Evolutionary conservation across 2,329 filamentous ascomycete species (phyloP).

Genomic region (Ascocoryne sarcoides): DNA sequence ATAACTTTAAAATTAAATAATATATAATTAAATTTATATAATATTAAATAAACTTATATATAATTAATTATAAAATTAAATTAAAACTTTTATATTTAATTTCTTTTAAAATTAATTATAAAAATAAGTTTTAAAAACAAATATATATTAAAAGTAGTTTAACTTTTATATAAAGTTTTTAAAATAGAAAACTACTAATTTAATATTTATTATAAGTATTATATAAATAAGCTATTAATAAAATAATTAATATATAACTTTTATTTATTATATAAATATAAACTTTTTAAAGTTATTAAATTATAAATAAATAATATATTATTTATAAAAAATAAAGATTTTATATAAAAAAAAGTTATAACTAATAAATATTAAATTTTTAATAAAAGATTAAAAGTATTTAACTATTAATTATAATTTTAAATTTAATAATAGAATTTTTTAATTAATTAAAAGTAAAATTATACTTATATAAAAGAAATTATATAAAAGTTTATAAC

Average conservation of each 20-base stretch:
- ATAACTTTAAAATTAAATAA: not conserved
- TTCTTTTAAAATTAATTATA: not conserved
- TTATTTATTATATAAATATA: constrained; percentile 1
- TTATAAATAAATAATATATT: constrained; percentile 11
- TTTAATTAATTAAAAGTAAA: not conserved
- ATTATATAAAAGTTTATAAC: not conserved
- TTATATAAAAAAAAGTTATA: constrained; percentile 4
- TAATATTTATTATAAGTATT: constrained; percentile 7
- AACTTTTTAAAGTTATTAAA: constrained; percentile 5
- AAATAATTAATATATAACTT: constrained; percentile 6
- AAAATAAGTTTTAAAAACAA: not conserved
- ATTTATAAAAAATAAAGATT: constrained; percentile 3
- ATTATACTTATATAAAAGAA: constrained; percentile 1
- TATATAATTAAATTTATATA: constrained; percentile 2
- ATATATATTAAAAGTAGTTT: constrained; percentile 1
- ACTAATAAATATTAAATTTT: constrained; percentile 6
- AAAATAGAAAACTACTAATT: constrained; percentile 10
- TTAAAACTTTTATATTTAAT: constrained; percentile 6
- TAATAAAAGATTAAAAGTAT: not conserved
- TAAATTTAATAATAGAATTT: constrained; percentile 2
- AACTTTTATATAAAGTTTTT: constrained; percentile 10
- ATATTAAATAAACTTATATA: constrained; percentile 10
- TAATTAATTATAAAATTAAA: constrained; percentile 8
- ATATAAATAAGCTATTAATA: constrained; percentile 6
- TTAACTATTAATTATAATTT: not conserved